Base-by-base conservation (phyloP, 1,139 yeast species). In the Nadsonia starkeyi-henricii region DNA sequence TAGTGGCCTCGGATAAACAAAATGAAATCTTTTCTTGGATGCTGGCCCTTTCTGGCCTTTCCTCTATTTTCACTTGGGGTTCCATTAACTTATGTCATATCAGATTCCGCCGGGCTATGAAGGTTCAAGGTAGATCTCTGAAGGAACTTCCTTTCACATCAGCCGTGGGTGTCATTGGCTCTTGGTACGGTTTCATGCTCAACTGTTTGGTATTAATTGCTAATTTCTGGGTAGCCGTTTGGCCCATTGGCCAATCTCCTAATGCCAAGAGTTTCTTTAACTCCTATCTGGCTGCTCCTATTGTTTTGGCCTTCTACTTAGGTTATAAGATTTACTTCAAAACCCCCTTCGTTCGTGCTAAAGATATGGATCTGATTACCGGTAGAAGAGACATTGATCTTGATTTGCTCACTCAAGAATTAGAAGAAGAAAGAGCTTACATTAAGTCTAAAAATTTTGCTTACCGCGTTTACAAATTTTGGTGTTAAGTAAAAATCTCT, bases 1-100 rank as follows among this genome's bases (percentile, higher is more conserved):
- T 83, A 53, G 58, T 59, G 43, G 86, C 44, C 33, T 36, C 39
- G 36, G 48, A 46, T 42, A 18, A 15, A 41, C 63, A 72, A 17
- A 77, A 85, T 33, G 77, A 80, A 55, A 84, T 85, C 20, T 86
- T 86, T 66, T 72, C 70, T 58, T 86, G 95, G 94, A 70, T 85
- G 60, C 68, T 84, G 62, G 84, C n/a, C n/a, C n/a, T n/a, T n/a
- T n/a, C n/a, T n/a, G n/a, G n/a, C n/a, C n/a, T n/a, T n/a, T n/a
- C n/a, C 94, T 80, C 93, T 1, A 71, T 85, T 51, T 83, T 84
- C 64, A 82, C 91, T 13, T 85, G 93, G 93, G 78, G 78, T 43
- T 77, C 86, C 39, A 82, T 86, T 57, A 79, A 83, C 63, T 59
- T 82, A 50, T 79, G 86, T 57, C 93, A 81, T 58, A 69, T 86